phyloP scores from a whole-genome alignment of 2,329 filamentous ascomycete species.

The Fusarium abutilonis region DNA sequence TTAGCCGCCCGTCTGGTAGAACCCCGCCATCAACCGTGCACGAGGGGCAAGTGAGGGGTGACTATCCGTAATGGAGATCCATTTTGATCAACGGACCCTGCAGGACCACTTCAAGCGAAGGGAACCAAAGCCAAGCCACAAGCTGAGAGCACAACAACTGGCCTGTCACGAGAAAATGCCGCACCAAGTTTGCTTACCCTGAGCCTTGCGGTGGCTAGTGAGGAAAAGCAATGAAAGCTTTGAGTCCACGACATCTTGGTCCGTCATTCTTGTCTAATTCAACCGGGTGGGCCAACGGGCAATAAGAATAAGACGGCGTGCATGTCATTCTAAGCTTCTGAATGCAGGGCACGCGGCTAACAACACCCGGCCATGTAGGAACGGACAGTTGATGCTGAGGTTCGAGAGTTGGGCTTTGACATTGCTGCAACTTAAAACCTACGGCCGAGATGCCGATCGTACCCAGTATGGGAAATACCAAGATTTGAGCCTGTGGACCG shows the following conservation, averaged over 20 bases:
- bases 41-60: constrained; percentile 34
- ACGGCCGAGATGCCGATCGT: constrained; percentile 35
- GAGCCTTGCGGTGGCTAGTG: constrained; percentile 24
- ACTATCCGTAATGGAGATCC: constrained; percentile 22
- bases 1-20: constrained; percentile 4
- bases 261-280: constrained; percentile 15
- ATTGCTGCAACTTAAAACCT: constrained; percentile 4
- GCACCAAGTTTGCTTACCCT: constrained; percentile 12
- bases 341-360: constrained; percentile 16
- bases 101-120: constrained; percentile 26
- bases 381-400: constrained; percentile 4
- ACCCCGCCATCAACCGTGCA: constrained; percentile 38
- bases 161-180: constrained; percentile 30
- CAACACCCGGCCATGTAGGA: constrained; percentile 1
- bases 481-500: constrained; percentile 25
- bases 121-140: constrained; percentile 17
- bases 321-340: constrained; percentile 31
- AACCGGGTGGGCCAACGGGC: constrained; percentile 21
- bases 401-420: constrained; percentile 6
- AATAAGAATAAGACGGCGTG: constrained; percentile 20
- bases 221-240: neutral
- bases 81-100: constrained; percentile 41
- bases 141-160: constrained; percentile 1
- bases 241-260: neutral
- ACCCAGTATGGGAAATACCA: constrained; percentile 29